Evolutionary conservation across 2,329 filamentous ascomycete species (phyloP), one percentile per base, ranked within the genome.

Genomic region (Elsinoe australis): DNA sequence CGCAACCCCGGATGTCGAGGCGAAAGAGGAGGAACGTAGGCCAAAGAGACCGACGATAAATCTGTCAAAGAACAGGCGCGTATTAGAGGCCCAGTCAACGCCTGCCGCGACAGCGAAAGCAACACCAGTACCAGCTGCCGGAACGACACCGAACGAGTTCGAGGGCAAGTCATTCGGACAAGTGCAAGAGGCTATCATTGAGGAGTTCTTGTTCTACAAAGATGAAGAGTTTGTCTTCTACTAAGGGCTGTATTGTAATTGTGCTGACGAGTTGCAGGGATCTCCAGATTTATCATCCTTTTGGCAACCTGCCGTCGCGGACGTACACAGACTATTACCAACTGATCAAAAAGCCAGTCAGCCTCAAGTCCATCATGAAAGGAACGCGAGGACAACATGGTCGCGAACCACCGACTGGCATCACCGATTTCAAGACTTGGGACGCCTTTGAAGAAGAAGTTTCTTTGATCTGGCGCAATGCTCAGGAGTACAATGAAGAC

Each of bases 401-500:
- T 17, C 78, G 84, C 35, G 75, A 77, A 33, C 76, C 79, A 19
- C 73, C 78, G 5, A 74, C 75, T 2, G 71, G 68, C 8, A 62
- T 67, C 19, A 83, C 82, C 41, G 80, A 87, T 39, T 87, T 88
- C 66, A 89, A 87, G 63, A 84, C 72, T 44, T 95, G 89, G 89
- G 75, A 80, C 49, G 75, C 80, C 1, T 87, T 95, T 55, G 87
- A 87, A 62, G 81, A 88, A 47, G 85, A 85, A 59, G 75, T 86
- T 9, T 85, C 81, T 58, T 74, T 86, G 46, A 80, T 95, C 34
- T 95, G 89, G 89, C 76, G 75, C 41, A 95, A 95, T 64, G 87
- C 88, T 0, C 84, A 81, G 59, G 83, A 83, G 51, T 95, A 90
- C 71, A 95, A 95, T 56, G 87, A 95, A 64, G 88, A 95, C 60